These are phyloP conservation scores for Ormosia emarginata DNA, from an alignment of 306 rosid genomes.

Conservation along the genomic window DNA sequence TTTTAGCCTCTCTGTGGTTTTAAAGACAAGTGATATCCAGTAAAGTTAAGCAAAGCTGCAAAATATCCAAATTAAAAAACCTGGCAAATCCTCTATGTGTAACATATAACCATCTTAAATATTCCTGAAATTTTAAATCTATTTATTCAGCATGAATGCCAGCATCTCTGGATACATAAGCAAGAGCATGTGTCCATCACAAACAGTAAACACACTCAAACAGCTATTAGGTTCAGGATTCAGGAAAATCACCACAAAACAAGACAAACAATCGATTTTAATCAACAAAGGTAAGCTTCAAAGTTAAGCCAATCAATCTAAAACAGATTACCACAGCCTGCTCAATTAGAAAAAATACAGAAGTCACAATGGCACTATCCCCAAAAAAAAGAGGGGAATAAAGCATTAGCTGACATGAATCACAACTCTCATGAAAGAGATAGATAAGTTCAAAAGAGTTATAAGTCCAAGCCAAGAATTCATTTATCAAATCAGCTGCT, in stretches of 20 bases:
- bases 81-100: neutral
- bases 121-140: neutral
- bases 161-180: neutral
- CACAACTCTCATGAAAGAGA: neutral
- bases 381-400: neutral
- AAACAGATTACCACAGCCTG: too few relatives aligned
- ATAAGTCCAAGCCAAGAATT: neutral
- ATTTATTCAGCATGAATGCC: neutral
- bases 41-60: conserved; percentile 14
- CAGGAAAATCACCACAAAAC: conserved; percentile 8
- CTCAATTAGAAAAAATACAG: too few relatives aligned
- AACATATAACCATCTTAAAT: neutral
- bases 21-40: neutral
- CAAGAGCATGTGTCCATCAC: conserved; percentile 7
- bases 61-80: conserved; percentile 15
- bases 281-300: neutral
- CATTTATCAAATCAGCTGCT: neutral
- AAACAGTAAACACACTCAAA: neutral
- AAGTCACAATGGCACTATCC: too few relatives aligned
- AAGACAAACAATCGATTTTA: neutral
- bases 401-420: neutral
- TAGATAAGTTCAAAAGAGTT: neutral
- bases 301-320: neutral
- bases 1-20: neutral
- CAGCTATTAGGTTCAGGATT: neutral